Evolutionary conservation across 2,329 filamentous ascomycete genomes (phyloP), one percentile per base, ranked within the genome.

Genomic region (Alternaria arborescens): DNA sequence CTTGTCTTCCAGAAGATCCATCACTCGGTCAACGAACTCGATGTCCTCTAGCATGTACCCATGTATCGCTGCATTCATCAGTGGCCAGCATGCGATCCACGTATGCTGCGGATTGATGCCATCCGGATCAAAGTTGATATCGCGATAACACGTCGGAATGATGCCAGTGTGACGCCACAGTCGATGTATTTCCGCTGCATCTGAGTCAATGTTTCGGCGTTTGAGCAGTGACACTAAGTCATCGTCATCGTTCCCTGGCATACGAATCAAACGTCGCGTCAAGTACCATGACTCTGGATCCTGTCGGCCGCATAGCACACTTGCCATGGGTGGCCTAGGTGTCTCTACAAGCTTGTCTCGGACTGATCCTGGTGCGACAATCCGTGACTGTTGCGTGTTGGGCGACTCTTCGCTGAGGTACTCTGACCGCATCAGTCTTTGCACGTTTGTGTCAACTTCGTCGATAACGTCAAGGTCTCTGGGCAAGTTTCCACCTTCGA

Each of bases 21-120:
- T 62, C 0, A 64, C 52, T 5, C 53, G 59, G 36, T 70, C 66
- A 1, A 63, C 38, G 46, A 69, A 71, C 8, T 53, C 59, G 10
- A 11, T 2, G n/a, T 66, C 63, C 5, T 44, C 36, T 18, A 69
- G 36, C 8, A 52, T 55, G 5, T 43, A 48, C 10, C 58, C 66
- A 3, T 68, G 46, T 10, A 64, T 67, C 16, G 66, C 62, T 5
- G 67, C 61, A 8, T 68, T 70, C 3, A 71, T 50, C 5, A 71
- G 22, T 0, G 62, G 56, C 64, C 58, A 68, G 36, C 47, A 66
- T 4, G 48, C 44, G 24, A 44, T 50, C 66, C 66, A 71, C 0
- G 59, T 54, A 14, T 54, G 58, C 5, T 46, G 53, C 11, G 56
- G 46, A 3, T 61, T 8, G 1, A n/a, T 18, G 22, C 60, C 44